Evolutionary conservation across 2,329 filamentous ascomycete genomes (phyloP).

Genomic region (Dothideomycetidae sp.): DNA sequence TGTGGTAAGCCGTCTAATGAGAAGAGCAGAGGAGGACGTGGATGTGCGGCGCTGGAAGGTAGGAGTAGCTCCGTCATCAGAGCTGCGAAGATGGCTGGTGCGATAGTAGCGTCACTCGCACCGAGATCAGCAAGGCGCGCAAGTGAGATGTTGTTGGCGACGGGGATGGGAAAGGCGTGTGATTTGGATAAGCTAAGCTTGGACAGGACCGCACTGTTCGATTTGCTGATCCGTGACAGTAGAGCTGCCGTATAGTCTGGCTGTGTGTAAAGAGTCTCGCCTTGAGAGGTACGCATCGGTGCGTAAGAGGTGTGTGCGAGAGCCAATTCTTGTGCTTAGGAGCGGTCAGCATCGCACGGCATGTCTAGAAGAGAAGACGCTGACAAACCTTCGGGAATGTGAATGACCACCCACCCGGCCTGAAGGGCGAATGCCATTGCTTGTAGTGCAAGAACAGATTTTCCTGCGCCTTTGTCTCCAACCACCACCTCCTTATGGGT

Average conservation of each 20-base stretch:
- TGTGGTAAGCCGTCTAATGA: conserved; percentile 66
- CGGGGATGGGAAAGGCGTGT: conserved; percentile 44
- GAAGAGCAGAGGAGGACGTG: conserved; percentile 54
- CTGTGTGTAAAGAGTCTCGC: conserved; percentile 53
- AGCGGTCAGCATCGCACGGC: conserved; percentile 13
- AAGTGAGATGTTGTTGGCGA: conserved; percentile 47
- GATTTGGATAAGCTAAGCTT: conserved; percentile 35
- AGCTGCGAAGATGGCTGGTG: conserved; percentile 68
- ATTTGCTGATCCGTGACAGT: conserved; percentile 55
- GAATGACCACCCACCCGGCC: conserved; percentile 78
- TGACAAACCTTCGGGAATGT: conserved; percentile 66
- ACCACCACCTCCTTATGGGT: conserved; percentile 52
- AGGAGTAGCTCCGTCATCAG: conserved; percentile 65
- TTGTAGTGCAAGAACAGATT: conserved; percentile 76
- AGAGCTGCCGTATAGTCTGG: conserved; percentile 62
- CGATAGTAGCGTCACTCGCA: conserved; percentile 58
- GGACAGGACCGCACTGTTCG: conserved; percentile 54
- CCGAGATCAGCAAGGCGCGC: conserved; percentile 53
- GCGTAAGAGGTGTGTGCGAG: conserved; percentile 71
- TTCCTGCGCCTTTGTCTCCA: conserved; percentile 63
- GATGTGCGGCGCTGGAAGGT: conserved; percentile 27
- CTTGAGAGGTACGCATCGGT: conserved; percentile 42
- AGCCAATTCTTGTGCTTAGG: conserved; percentile 61
- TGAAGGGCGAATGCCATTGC: conserved; percentile 67
- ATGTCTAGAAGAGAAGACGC: neutral